Evolutionary conservation across 2,329 filamentous ascomycete genomes (phyloP).

Genomic region (Aspergillus costaricaensis): DNA sequence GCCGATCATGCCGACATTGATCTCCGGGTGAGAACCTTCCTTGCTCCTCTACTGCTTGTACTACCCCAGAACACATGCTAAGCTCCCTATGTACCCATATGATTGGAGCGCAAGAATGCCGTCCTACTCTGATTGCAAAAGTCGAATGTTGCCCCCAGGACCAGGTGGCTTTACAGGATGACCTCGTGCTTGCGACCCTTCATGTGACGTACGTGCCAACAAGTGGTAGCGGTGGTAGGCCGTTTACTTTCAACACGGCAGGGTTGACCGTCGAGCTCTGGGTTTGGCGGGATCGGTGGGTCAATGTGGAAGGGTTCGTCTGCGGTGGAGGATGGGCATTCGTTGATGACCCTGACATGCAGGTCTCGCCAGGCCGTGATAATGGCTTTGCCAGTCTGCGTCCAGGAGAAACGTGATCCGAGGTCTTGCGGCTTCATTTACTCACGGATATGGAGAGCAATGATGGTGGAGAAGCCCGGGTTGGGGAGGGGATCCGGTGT

Average conservation of each 20-base stretch:
- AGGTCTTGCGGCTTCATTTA: background rate
- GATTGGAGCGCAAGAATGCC: background rate
- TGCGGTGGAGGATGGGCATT: background rate
- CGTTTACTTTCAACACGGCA: background rate
- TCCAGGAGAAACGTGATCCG: constrained; percentile 5
- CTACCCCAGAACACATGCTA: background rate
- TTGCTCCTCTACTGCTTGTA: background rate
- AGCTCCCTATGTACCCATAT: background rate
- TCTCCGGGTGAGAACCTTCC: background rate
- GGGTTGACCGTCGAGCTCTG: background rate
- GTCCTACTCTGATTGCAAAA: background rate
- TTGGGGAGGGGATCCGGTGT: background rate
- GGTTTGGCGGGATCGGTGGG: constrained; percentile 2
- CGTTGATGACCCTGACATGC: constrained; percentile 1
- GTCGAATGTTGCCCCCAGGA: background rate
- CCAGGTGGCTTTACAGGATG: background rate
- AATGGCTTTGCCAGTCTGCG: background rate
- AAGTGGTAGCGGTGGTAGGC: background rate
- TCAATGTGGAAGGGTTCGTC: background rate
- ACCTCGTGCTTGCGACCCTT: background rate
- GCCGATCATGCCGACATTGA: background rate
- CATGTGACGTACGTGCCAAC: background rate
- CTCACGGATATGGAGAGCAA: background rate
- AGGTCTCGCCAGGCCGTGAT: background rate
- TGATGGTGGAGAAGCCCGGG: background rate